phyloP scores from a whole-genome alignment of 805 yeast genomes.

The Cyberlindnera euphorbiiphila region DNA sequence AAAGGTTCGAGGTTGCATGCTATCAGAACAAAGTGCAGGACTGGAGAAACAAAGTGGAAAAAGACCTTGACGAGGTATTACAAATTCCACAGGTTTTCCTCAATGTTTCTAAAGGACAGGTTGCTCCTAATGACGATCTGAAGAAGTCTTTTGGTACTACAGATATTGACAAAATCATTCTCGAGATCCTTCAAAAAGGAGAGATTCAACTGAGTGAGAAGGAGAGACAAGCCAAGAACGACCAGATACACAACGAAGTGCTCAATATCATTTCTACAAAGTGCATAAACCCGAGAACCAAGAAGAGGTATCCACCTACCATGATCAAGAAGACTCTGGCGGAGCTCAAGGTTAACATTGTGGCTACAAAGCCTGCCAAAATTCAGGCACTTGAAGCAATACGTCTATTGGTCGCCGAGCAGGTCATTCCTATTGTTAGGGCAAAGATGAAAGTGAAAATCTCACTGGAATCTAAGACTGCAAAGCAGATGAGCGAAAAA shows the following conservation, averaged over 20 bases:
- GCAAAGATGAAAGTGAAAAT: constrained; percentile 88
- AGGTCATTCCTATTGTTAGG: constrained; percentile 87
- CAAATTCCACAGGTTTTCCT: constrained; percentile 93
- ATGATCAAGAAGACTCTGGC: constrained; percentile 85
- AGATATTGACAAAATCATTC: constrained; percentile 67
- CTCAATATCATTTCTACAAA: constrained; percentile 80
- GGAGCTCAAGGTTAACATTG: constrained; percentile 75
- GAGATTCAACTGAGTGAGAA: constrained; percentile 93
- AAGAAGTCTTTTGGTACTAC: constrained; percentile 70
- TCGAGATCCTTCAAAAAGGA: constrained; percentile 83
- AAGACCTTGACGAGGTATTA: constrained; percentile 90
- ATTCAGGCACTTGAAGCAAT: constrained; percentile 91
- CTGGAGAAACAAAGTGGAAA: constrained; percentile 84
- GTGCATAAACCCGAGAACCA: constrained; percentile 85
- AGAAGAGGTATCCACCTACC: constrained; percentile 89
- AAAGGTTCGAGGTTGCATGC: constrained; percentile 92
- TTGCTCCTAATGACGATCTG: constrained; percentile 84
- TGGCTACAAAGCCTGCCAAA: constrained; percentile 72
- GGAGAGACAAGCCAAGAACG: constrained; percentile 75
- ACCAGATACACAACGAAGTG: constrained; percentile 76
- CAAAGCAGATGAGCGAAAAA: constrained; percentile 40
- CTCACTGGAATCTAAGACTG: constrained; percentile 51
- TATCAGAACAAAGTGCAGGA: constrained; percentile 97
- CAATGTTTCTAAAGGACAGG: constrained; percentile 92
- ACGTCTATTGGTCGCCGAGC: constrained; percentile 66